Percentiles rank a stretch among this genome's conserved stretches.
Conservation (phyloP, 805 yeast genomes). For the Metschnikowia similis region DNA sequence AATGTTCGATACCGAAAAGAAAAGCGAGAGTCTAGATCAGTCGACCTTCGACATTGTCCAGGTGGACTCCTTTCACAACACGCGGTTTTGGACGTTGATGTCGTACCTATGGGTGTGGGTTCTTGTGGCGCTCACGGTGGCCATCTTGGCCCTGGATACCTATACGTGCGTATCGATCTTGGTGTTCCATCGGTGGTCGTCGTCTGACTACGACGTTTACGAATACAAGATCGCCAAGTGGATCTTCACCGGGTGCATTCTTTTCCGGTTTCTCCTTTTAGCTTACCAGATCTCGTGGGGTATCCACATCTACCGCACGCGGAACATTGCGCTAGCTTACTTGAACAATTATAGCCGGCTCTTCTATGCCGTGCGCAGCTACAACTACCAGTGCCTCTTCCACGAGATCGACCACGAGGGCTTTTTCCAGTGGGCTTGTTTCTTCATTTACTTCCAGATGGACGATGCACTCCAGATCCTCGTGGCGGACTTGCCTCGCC, state of each 20-base stretch:
- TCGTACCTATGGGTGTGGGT: conserved; percentile 41
- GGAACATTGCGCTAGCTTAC: conserved; percentile 66
- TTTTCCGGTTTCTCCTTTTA: conserved; percentile 59
- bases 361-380: conserved; percentile 51
- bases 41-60: conserved; percentile 50
- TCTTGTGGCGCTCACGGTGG: conserved; percentile 49
- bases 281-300: conserved; percentile 59
- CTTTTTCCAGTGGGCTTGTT: conserved; percentile 62
- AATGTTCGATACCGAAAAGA: conserved; percentile 13
- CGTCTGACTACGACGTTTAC: conserved; percentile 41
- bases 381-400: conserved; percentile 68
- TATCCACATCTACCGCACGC: conserved; percentile 50
- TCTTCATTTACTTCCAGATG: conserved; percentile 60
- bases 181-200: conserved; percentile 69
- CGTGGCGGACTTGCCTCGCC: conserved; percentile 84
- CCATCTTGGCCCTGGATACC: conserved; percentile 60
- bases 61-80: conserved; percentile 44
- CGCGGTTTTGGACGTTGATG: conserved; percentile 38
- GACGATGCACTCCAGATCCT: conserved; percentile 59
- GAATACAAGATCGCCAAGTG: conserved; percentile 55
- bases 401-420: conserved; percentile 60
- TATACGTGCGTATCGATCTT: conserved; percentile 74
- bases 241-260: conserved; percentile 79
- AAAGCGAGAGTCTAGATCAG: conserved; percentile 20
- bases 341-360: conserved; percentile 60